These are phyloP conservation scores for Colletotrichum liaoningense DNA, from an alignment of 2,329 filamentous ascomycete genomes.

Conservation along the genomic window DNA sequence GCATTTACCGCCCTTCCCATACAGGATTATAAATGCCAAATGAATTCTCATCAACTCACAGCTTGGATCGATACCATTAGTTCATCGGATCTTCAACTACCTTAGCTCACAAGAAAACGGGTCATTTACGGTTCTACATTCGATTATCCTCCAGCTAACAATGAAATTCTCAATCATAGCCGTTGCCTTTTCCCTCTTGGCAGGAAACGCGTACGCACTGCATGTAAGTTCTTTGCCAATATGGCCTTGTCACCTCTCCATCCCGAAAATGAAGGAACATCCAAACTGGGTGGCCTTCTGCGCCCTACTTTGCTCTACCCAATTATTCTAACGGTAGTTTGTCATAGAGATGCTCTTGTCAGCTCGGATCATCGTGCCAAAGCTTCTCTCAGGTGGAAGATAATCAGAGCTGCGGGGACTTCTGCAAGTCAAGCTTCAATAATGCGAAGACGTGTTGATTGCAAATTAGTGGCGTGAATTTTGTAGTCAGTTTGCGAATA, in stretches of 20 bases:
- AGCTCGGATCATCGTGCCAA: neutral
- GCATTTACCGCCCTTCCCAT: too few species aligned
- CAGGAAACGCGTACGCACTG: neutral
- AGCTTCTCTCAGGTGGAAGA: neutral
- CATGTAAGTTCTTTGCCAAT: neutral
- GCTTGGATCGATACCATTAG: rapidly evolving
- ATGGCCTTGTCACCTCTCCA: neutral
- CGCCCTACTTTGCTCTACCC: neutral
- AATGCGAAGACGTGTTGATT: neutral
- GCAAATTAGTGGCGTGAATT: too few species aligned
- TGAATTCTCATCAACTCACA: rapidly evolving
- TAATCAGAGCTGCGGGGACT: neutral
- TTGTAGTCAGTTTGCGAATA: too few species aligned
- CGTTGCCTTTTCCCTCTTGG: neutral
- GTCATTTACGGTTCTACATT: rapidly evolving
- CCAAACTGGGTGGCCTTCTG: neutral
- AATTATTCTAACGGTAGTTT: rapidly evolving
- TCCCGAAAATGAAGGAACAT: too few species aligned
- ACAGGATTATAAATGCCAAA: neutral
- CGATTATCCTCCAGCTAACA: rapidly evolving
- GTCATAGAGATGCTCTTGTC: neutral
- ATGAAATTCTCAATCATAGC: neutral
- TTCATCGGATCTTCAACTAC: too few species aligned
- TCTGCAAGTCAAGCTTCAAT: neutral
- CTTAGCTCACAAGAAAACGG: too few species aligned